Evolutionary conservation across 2,329 filamentous ascomycete species (phyloP), one percentile per base, ranked within the genome.

Genomic region (Diplocarpon mali): DNA sequence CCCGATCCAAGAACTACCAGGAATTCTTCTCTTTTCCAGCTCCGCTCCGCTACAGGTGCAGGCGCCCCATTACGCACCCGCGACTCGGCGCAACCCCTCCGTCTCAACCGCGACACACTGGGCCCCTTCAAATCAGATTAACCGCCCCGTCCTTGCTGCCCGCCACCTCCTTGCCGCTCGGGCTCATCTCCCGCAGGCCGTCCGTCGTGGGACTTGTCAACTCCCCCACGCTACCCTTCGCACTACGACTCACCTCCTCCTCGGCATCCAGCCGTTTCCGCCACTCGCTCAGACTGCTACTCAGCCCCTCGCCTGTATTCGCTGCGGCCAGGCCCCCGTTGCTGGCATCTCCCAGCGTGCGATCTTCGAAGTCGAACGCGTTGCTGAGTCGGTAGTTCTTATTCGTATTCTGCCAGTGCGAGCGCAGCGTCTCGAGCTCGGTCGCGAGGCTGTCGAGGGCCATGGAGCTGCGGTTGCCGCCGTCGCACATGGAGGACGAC

Each of bases 331-430:
- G 54, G 32, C 59, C 35, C 69, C 69, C 17, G 67, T 65, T 34
- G 55, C 43, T 7, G 24, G 40, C 34, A 70, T 69, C 15, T 52
- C 56, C 42, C 5, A 44, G 42, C 31, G 53, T 45, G 40, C 67
- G 68, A 52, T 69, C 56, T 24, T 64, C 56, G 56, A 93, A 89
- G 61, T 95, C 89, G 57, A 94, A 93, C 41, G 84, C 80, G 59
- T 83, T 89, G 64, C 86, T 94, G 36, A 95, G 69, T 17, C 92
- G 83, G 64, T 96, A 95, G 58, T 86, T 93, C 65, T 93, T 92
- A 67, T 90, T 95, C 11, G 88, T 95, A 32, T 83, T 86, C 67
- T 96, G 88, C 92, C 92, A 98, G 58, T 95, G 89, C 42, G 73
- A 85, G 42, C 90, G 79, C 38, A 98, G 72, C 11, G 85, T 84